Percentiles rank a stretch among this genome's conserved stretches.
Evolutionary conservation across 176 grass and related monocot genomes (phyloP).

Genomic region (Eleusine indica): DNA sequence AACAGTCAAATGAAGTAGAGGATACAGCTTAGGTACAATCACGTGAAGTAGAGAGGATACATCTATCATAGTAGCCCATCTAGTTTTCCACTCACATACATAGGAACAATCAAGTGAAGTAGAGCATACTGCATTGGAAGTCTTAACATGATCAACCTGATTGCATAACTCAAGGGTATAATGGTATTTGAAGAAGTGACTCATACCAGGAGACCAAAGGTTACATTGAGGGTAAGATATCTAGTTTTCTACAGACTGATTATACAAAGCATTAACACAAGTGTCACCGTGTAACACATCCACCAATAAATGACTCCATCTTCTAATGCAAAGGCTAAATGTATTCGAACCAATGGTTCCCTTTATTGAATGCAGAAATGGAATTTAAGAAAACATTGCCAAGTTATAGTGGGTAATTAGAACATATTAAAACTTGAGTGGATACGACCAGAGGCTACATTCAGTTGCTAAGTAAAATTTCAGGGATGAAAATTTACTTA

Average conservation of each 20-base stretch:
- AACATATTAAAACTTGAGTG: background rate
- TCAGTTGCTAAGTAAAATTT: background rate
- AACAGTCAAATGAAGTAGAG: background rate
- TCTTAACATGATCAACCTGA: background rate
- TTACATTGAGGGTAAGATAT: background rate
- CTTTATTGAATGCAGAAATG: slow-evolving; percentile 7
- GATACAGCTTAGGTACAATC: background rate
- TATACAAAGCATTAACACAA: slow-evolving; percentile 31
- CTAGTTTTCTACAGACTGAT: slow-evolving; percentile 7
- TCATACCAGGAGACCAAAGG: slow-evolving; percentile 7
- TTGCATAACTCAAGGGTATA: too few relatives aligned
- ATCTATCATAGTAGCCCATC: background rate
- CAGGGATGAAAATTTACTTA: background rate
- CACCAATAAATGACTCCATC: slow-evolving; percentile 10
- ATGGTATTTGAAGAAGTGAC: background rate
- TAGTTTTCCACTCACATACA: slow-evolving; percentile 23
- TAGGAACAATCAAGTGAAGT: background rate
- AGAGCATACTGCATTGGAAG: background rate
- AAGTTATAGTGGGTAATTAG: background rate
- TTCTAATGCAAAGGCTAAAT: background rate
- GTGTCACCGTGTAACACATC: background rate
- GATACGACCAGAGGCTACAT: background rate
- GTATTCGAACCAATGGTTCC: background rate
- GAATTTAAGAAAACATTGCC: background rate
- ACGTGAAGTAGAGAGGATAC: background rate